phyloP scores from a whole-genome alignment of 108 stramenopile species.

The Pseudonitzschia multiseries region DNA sequence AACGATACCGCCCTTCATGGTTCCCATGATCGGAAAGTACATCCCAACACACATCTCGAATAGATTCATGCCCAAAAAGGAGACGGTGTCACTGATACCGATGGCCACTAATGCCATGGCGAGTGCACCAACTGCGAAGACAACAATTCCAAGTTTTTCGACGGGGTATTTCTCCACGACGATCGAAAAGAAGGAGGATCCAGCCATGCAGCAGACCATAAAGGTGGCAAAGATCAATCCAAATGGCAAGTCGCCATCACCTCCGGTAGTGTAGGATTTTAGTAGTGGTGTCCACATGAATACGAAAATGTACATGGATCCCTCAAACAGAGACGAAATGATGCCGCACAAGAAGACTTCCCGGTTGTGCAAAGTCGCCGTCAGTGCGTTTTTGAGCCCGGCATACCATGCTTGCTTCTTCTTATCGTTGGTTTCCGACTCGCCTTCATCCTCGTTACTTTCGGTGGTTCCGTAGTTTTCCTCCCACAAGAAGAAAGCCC shows the following conservation, averaged over 20 bases:
- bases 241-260: slow-evolving; percentile 73
- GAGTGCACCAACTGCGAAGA: slow-evolving; percentile 63
- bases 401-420: slow-evolving; percentile 50
- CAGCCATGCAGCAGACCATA: slow-evolving; percentile 95
- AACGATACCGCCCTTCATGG: slow-evolving; percentile 91
- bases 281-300: slow-evolving; percentile 97
- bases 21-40: slow-evolving; percentile 95
- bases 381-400: slow-evolving; percentile 60
- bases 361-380: slow-evolving; percentile 53
- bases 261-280: slow-evolving; percentile 12
- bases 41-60: slow-evolving; percentile 97
- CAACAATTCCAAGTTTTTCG: slow-evolving; percentile 60
- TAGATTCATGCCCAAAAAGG: slow-evolving; percentile 84
- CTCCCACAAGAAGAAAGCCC: slow-evolving; percentile 81
- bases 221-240: slow-evolving; percentile 94
- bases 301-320: slow-evolving; percentile 93
- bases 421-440: slow-evolving; percentile 72
- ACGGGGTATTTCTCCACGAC: slow-evolving; percentile 60
- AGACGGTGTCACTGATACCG: slow-evolving; percentile 51
- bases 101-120: slow-evolving; percentile 67
- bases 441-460: slow-evolving; percentile 47
- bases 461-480: slow-evolving; percentile 91
- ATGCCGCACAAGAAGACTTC: slow-evolving; percentile 82
- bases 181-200: slow-evolving; percentile 84
- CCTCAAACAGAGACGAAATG: slow-evolving; percentile 92